Percentiles rank a stretch among this genome's conserved stretches.
phyloP scores from a whole-genome alignment of 148 eudicot genomes.

The Pharnaceum exiguum region DNA sequence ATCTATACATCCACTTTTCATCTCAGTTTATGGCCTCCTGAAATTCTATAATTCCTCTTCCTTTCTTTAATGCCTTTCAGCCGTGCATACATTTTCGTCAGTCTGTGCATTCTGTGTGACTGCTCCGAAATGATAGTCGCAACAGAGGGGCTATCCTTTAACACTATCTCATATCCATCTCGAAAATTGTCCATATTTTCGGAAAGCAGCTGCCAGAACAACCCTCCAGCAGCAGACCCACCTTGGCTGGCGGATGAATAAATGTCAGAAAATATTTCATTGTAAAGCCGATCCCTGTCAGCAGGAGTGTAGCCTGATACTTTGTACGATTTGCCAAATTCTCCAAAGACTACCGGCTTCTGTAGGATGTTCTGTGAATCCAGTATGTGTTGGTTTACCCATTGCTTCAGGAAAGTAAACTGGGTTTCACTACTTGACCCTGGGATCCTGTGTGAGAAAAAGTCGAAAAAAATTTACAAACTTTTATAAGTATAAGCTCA shows the following conservation, averaged over 20 bases:
- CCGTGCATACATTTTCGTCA: background rate
- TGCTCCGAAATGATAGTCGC: conserved; percentile 30
- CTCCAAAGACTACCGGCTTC: conserved; percentile 57
- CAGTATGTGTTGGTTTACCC: conserved; percentile 42
- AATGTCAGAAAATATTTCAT: conserved; percentile 31
- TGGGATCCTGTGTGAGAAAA: conserved; percentile 29
- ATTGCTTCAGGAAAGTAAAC: conserved; percentile 32
- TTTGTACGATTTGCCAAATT: conserved; percentile 62
- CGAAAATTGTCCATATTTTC: conserved; percentile 40
- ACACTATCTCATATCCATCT: conserved; percentile 59
- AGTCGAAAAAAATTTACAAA: background rate
- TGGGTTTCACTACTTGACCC: conserved; percentile 27
- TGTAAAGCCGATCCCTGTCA: conserved; percentile 33
- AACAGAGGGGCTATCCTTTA: conserved; percentile 33
- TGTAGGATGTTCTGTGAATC: conserved; percentile 42
- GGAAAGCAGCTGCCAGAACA: conserved; percentile 66
- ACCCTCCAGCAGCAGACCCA: conserved; percentile 55
- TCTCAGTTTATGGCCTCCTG: too few relatives aligned
- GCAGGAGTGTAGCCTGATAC: conserved; percentile 22
- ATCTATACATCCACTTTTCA: too few relatives aligned
- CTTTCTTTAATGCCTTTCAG: too few relatives aligned
- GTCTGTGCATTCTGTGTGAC: conserved; percentile 27
- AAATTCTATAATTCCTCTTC: too few relatives aligned
- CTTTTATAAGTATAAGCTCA: background rate
- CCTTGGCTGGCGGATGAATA: conserved; percentile 41